Percentiles rank a stretch among this genome's conserved stretches.
Evolutionary conservation across 2,329 filamentous ascomycete genomes (phyloP).

Genomic region (Fonsecaea nubica): DNA sequence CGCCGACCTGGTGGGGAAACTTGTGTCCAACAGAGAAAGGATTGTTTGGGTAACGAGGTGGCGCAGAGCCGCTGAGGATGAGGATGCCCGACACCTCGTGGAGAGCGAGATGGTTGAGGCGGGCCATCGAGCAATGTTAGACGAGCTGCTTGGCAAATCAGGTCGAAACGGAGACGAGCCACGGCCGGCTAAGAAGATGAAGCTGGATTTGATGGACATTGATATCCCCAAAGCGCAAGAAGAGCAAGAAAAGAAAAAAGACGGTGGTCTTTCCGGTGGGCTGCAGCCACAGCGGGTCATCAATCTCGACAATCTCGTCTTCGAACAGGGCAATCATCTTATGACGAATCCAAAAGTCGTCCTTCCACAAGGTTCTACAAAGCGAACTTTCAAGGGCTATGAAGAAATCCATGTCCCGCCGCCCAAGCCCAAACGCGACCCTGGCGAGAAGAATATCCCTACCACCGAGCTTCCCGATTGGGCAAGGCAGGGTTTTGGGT

Average conservation of each 20-base stretch:
- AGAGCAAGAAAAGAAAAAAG: slow-evolving; percentile 61
- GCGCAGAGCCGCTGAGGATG: slow-evolving; percentile 79
- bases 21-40: slow-evolving; percentile 91
- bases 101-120: slow-evolving; percentile 92
- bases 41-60: slow-evolving; percentile 94
- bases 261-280: slow-evolving; percentile 77
- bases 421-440: slow-evolving; percentile 84
- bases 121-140: slow-evolving; percentile 83
- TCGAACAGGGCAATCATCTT: slow-evolving; percentile 96
- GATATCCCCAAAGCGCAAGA: slow-evolving; percentile 71
- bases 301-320: slow-evolving; percentile 93
- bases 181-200: slow-evolving; percentile 79
- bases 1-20: slow-evolving; percentile 86
- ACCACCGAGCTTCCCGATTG: slow-evolving; percentile 90
- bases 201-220: slow-evolving; percentile 83
- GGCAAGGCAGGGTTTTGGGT: slow-evolving; percentile 85
- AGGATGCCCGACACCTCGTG: slow-evolving; percentile 72
- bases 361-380: slow-evolving; percentile 91
- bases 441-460: slow-evolving; percentile 79
- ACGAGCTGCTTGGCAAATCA: slow-evolving; percentile 79
- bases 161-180: slow-evolving; percentile 61
- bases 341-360: slow-evolving; percentile 99
- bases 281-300: slow-evolving; percentile 85
- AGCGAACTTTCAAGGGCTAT: slow-evolving; percentile 95
- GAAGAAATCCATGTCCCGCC: slow-evolving; percentile 97